Conservation (phyloP, 2,329 filamentous ascomycete species). For the Scolecobasidium constrictum region DNA sequence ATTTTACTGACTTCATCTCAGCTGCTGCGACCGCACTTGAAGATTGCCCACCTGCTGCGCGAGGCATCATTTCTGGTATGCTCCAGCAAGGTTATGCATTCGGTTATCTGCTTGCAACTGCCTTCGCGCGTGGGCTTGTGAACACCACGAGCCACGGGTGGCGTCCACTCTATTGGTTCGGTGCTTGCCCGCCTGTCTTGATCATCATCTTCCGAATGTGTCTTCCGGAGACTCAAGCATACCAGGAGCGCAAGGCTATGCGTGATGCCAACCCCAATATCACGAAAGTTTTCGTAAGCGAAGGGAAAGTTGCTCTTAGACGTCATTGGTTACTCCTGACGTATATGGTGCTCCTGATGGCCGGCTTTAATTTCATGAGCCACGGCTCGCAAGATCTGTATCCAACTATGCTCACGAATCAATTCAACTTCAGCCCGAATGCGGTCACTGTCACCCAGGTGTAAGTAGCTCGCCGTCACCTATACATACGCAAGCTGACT, state of each 20-base stretch:
- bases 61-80: slow-evolving; percentile 51
- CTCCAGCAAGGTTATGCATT: slow-evolving; percentile 52
- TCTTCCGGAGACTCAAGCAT: slow-evolving; percentile 70
- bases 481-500: not conserved
- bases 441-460: slow-evolving; percentile 35
- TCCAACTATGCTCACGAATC: slow-evolving; percentile 48
- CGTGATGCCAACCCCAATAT: slow-evolving; percentile 38
- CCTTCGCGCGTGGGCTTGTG: slow-evolving; percentile 51
- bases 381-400: slow-evolving; percentile 63
- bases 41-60: slow-evolving; percentile 47
- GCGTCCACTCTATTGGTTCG: slow-evolving; percentile 86
- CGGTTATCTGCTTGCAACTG: slow-evolving; percentile 50
- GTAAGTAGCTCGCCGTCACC: not conserved
- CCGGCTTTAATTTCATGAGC: slow-evolving; percentile 86
- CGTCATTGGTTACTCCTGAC: slow-evolving; percentile 70
- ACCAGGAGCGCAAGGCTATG: slow-evolving; percentile 53
- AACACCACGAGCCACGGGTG: slow-evolving; percentile 69
- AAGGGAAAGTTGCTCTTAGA: slow-evolving; percentile 68
- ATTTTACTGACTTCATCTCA: slow-evolving; percentile 20
- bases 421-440: slow-evolving; percentile 42
- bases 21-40: slow-evolving; percentile 50
- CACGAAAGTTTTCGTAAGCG: slow-evolving; percentile 51
- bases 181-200: slow-evolving; percentile 65
- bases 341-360: slow-evolving; percentile 80
- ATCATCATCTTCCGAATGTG: slow-evolving; percentile 70